Percentiles rank a stretch among this genome's conserved stretches.
phyloP scores from a whole-genome alignment of 345 rosid species.

The Brassica carinata region DNA sequence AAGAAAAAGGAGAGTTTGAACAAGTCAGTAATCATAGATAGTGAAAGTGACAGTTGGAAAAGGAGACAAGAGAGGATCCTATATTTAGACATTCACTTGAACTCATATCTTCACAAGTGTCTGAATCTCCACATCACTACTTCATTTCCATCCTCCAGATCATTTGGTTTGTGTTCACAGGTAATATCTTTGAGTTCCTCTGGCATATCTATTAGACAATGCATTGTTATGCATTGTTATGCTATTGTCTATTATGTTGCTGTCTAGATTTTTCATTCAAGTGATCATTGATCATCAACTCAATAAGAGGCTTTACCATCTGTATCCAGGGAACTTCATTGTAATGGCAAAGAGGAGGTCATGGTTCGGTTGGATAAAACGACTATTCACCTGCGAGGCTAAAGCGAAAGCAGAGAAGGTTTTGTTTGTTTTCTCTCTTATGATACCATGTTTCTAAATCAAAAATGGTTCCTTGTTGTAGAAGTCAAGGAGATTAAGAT shows the following conservation, averaged over 20 bases:
- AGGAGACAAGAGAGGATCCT: conserved; percentile 16
- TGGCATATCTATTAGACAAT: conserved; percentile 1
- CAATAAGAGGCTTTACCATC: conserved; percentile 1
- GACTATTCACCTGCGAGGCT: conserved; percentile 54
- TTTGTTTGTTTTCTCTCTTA: neutral
- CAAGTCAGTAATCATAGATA: conserved; percentile 38
- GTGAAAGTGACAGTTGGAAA: conserved; percentile 41
- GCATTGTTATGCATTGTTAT: conserved; percentile 24
- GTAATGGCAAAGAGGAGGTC: conserved; percentile 61
- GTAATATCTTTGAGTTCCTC: conserved; percentile 20
- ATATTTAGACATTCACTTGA: conserved; percentile 36
- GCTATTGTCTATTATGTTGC: conserved; percentile 6
- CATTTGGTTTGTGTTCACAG: conserved; percentile 23
- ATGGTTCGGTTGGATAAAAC: conserved; percentile 70
- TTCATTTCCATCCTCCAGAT: conserved; percentile 12
- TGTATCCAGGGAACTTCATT: conserved; percentile 9
- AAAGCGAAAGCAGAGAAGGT: conserved; percentile 63
- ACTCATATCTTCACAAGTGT: conserved; percentile 18
- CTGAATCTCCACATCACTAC: conserved; percentile 27
- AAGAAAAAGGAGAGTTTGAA: conserved; percentile 34
- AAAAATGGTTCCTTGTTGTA: conserved; percentile 15
- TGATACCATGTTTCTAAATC: neutral
- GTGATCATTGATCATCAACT: conserved; percentile 20
- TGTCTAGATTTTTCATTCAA: neutral
- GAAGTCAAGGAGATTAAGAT: conserved; percentile 61